These are phyloP conservation scores for Trebouxia sp. DNA, from an alignment of 139 green algal genomes.

Conservation along the genomic window DNA sequence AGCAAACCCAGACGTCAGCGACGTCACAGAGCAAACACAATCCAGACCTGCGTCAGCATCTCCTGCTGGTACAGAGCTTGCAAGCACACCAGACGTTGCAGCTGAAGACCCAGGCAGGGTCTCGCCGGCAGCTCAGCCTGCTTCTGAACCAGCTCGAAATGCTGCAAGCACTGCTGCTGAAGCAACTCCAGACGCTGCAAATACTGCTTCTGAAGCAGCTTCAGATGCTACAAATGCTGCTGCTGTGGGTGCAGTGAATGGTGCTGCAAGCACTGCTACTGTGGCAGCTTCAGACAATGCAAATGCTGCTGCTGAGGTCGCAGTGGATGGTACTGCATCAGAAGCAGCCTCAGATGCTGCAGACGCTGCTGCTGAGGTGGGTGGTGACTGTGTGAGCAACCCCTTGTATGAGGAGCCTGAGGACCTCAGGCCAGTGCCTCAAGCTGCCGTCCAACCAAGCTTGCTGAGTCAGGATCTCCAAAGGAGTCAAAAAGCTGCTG, in stretches of 20 bases:
- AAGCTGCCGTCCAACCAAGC: background rate
- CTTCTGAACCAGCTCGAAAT: too few relatives aligned
- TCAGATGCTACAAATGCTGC: background rate
- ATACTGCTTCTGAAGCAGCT: background rate
- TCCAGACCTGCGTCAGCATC: too few relatives aligned
- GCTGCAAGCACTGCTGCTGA: background rate
- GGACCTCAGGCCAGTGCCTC: background rate
- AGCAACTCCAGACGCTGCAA: background rate
- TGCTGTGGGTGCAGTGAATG: background rate
- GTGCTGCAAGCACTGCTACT: background rate
- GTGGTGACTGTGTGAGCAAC: background rate
- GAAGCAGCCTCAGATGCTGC: too few relatives aligned
- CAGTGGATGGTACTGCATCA: too few relatives aligned
- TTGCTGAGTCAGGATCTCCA: background rate
- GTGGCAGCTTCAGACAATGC: background rate
- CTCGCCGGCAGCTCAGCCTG: too few relatives aligned
- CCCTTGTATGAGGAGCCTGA: slow-evolving; percentile 11
- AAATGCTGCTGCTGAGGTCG: background rate
- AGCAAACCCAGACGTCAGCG: too few relatives aligned
- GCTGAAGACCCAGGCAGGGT: background rate
- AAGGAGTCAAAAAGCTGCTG: too few relatives aligned
- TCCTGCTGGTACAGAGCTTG: too few relatives aligned
- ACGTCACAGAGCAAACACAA: too few relatives aligned
- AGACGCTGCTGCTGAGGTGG: background rate
- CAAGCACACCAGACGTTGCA: background rate